Base-by-base conservation (phyloP, 2,329 filamentous ascomycete species). In the Alternaria incomplexa region DNA sequence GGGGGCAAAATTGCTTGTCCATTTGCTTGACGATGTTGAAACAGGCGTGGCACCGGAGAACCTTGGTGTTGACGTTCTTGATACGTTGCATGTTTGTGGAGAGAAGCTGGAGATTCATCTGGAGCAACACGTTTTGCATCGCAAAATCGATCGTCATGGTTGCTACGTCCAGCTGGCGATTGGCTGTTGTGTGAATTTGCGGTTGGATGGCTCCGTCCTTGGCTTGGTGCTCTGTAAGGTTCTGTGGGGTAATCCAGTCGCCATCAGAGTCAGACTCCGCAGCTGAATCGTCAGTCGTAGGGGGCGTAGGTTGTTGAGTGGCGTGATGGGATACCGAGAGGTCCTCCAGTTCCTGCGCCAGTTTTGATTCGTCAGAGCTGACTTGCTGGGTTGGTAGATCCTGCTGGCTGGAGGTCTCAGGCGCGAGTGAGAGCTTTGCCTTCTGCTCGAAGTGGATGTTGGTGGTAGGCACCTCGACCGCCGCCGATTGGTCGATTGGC, bases 121-220 rank as follows among this genome's bases (percentile, higher is more conserved):
- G 93, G 5, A 99, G 86, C 2, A 96, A 88, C 8, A 98, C 93
- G 78, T 98, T 98, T 83, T 98, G 95, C 93, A 99, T 97, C 58
- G 96, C 95, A 81, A 92, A 98, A 83, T 99, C 96, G 59, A 91
- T 93, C 1, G 96, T 98, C 76, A 98, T 90, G 47, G 95, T 90
- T n/a, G 93, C 95, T 15, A 92, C 93, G 80, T 96, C 90, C 71
- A 97, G 90, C 12, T 88, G 88, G 36, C 87, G 85, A 57, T 88
- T 84, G 15, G 69, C 62, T 23, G 62, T 84, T 79, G 52, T 85
- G 81, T 44, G 85, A 81, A 20, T 81, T 22, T 85, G 82, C 4
- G 70, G 60, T 50, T 68, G 65, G 40, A 66, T 56, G 48, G 52
- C 83, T 79, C 64, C 62, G 61, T 95, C 90, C 76, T 89, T 87